These are phyloP conservation scores for Candolleomyces efflorescens DNA, from an alignment of 768 basidiomycete species.

Conservation along the genomic window DNA sequence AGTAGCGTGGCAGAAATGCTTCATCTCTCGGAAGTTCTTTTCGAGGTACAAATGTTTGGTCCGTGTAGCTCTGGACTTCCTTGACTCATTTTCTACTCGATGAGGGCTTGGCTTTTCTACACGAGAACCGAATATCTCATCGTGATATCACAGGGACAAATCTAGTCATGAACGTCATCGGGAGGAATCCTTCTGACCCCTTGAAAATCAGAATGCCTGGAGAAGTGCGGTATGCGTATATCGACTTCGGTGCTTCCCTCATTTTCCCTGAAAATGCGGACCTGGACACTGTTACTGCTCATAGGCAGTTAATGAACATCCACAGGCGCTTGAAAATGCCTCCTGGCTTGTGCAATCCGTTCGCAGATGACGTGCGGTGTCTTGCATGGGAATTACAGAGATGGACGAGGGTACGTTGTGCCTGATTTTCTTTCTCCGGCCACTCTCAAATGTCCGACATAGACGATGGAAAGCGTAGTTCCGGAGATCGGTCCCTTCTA, in stretches of 20 bases:
- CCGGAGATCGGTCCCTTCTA: too few relatives aligned
- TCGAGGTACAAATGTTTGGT: neutral
- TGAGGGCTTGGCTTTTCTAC: constrained; percentile 5
- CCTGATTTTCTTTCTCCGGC: too few relatives aligned
- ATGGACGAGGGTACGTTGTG: too few relatives aligned
- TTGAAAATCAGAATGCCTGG: neutral
- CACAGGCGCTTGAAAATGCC: too few relatives aligned
- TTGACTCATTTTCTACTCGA: neutral
- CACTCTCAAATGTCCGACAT: too few relatives aligned
- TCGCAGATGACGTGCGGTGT: constrained; percentile 9
- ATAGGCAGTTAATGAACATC: neutral
- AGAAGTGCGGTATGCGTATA: constrained; percentile 5
- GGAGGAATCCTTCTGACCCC: too few relatives aligned
- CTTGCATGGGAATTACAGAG: constrained; percentile 1
- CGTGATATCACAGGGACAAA: neutral
- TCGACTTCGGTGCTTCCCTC: constrained; percentile 13
- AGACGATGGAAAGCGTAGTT: too few relatives aligned
- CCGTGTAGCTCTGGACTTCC: neutral
- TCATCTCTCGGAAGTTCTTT: neutral
- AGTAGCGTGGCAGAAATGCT: neutral
- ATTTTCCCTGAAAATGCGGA: constrained; percentile 8
- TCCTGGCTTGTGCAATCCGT: constrained; percentile 7
- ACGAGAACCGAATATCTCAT: constrained; percentile 3
- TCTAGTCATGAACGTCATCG: neutral
- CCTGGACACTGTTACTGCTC: neutral